phyloP scores from a whole-genome alignment of 2,329 filamentous ascomycete species.

The Cordyceps tenuipes region DNA sequence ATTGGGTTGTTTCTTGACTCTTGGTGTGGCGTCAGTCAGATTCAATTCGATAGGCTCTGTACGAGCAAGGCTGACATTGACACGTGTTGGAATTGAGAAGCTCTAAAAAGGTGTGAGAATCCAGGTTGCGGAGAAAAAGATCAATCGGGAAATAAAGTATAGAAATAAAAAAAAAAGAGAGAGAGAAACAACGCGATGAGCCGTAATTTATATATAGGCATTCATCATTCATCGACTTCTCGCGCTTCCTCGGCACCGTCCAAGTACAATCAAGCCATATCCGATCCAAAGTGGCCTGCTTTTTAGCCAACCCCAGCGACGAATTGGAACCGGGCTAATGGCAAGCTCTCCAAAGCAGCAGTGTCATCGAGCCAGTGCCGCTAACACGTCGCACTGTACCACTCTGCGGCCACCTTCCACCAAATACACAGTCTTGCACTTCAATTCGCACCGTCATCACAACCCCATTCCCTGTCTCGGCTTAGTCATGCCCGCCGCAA shows the following conservation, averaged over 20 bases:
- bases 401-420: no score
- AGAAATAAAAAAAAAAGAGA: neutral
- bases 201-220: neutral
- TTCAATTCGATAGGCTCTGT: no score
- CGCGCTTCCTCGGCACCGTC: slow-evolving; percentile 2
- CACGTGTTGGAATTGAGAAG: no score
- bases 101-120: no score
- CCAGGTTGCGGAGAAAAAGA: neutral
- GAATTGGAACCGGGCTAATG: slow-evolving; percentile 19
- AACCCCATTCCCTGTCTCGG: slow-evolving; percentile 14
- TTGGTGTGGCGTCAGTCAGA: no score
- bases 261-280: slow-evolving; percentile 1
- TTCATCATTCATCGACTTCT: neutral
- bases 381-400: slow-evolving; percentile 14
- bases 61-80: no score
- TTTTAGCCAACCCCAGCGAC: slow-evolving; percentile 10
- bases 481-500: slow-evolving; percentile 28
- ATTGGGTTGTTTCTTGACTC: no score
- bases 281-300: slow-evolving; percentile 4
- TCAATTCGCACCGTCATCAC: slow-evolving; percentile 23
- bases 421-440: neutral
- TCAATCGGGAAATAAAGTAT: neutral
- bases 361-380: slow-evolving; percentile 14
- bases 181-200: neutral
- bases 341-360: slow-evolving; percentile 14